phyloP scores from a whole-genome alignment of 768 basidiomycete species.

The Cytidiella melzeri region DNA sequence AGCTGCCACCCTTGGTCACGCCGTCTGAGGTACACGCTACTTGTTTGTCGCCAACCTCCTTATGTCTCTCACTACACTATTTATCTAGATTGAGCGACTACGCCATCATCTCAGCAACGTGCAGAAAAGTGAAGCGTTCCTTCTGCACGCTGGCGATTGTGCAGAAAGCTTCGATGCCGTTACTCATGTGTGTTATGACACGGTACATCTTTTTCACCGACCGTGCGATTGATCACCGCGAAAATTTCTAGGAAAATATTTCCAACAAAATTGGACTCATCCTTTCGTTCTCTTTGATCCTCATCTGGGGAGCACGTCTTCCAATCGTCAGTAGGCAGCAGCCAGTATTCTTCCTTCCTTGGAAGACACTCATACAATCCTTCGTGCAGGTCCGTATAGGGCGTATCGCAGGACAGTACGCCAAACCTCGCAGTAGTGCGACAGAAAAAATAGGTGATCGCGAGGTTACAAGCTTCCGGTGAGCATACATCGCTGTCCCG shows the following conservation, averaged over 20 bases:
- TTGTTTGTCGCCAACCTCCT: slow-evolving; percentile 2
- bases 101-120: slow-evolving; percentile 75
- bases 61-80: too few species aligned
- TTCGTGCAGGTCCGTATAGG: slow-evolving; percentile 64
- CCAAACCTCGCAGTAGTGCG: slow-evolving; percentile 84
- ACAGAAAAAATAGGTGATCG: slow-evolving; percentile 73
- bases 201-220: neutral
- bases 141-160: slow-evolving; percentile 96
- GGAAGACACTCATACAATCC: neutral
- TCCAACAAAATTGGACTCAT: slow-evolving; percentile 86
- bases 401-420: slow-evolving; percentile 94
- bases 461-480: slow-evolving; percentile 86
- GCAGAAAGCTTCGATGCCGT: slow-evolving; percentile 94
- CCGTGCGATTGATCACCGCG: slow-evolving; percentile 8
- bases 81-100: slow-evolving; percentile 68
- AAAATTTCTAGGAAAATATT: slow-evolving; percentile 64
- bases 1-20: slow-evolving; percentile 86
- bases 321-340: slow-evolving; percentile 64
- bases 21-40: slow-evolving; percentile 70
- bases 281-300: slow-evolving; percentile 89
- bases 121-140: slow-evolving; percentile 83
- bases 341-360: slow-evolving; percentile 1
- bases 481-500: slow-evolving; percentile 16
- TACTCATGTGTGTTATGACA: slow-evolving; percentile 56
- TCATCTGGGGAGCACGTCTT: slow-evolving; percentile 88